Base-by-base conservation (phyloP, 257 asterid species). In the Solanum ossicruentum region DNA sequence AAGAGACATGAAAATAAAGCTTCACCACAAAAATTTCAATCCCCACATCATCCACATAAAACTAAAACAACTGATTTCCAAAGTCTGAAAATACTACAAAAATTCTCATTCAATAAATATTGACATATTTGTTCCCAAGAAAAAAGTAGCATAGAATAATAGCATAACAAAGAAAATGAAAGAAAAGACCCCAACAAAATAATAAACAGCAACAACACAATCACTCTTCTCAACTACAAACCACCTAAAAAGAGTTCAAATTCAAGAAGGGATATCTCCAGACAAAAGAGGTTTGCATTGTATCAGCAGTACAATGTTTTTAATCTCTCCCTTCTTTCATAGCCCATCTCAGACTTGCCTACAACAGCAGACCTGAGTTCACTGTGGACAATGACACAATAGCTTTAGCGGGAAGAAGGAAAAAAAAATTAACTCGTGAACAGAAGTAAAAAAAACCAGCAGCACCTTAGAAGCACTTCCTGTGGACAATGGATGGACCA, bases 401-500 rank as follows among this genome's bases (percentile, higher is more conserved):
- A 78, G 26, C 45, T 51, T 51, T 51, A 78, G 82, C 49, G 6
- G 49, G 49, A 52, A 75, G 51, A 51, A 78, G 16, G 16, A 52
- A 45, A 36, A 36, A 36, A 26, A 78, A 11, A 39, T 17, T 2
- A 51, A 26, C 45, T 78, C 65, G 17, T 8, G 26, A 60, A 26
- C 65, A 21, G 1, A 52, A 15, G 63, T 77, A 26, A 52, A 77
- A 32, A 78, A 52, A 26, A 78, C 65, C 49, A 52, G 65, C 82
- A 78, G 28, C 82, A 52, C 82, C 82, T 78, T 78, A 78, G 65
- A 78, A 78, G 43, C 82, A 78, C 26, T 78, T 78, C 82, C 82
- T 78, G 82, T 78, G 82, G 82, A 78, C 82, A 78, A 78, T 78
- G 65, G 82, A 78, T 78, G 82, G 82, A 78, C 82, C 82, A 51